Conservation (phyloP, 208 protist species). For the Crithidia sp. region DNA sequence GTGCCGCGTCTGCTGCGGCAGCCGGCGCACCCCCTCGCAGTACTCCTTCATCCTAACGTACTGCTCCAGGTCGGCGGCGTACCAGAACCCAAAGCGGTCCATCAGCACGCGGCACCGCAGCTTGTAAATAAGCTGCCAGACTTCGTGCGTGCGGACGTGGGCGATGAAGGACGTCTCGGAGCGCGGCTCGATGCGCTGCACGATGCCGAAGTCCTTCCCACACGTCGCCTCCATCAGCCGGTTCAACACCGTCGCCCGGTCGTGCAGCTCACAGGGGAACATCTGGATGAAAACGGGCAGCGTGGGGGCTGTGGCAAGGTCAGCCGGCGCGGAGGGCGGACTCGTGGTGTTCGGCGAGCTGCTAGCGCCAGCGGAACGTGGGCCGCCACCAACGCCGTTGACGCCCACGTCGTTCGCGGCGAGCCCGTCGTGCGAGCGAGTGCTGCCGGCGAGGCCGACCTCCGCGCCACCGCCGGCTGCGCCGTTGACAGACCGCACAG, state of each 20-base stretch:
- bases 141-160: slow-evolving; percentile 46
- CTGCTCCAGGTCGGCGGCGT: slow-evolving; percentile 58
- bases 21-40: slow-evolving; percentile 68
- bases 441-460: slow-evolving; percentile 10
- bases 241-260: slow-evolving; percentile 66
- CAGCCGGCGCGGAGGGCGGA: not conserved
- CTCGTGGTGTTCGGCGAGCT: slow-evolving; percentile 3
- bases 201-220: slow-evolving; percentile 36
- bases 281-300: slow-evolving; percentile 80
- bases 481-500: slow-evolving; percentile 13
- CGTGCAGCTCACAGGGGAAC: slow-evolving; percentile 80
- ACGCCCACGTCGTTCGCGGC: slow-evolving; percentile 9
- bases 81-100: slow-evolving; percentile 85
- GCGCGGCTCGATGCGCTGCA: slow-evolving; percentile 63
- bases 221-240: slow-evolving; percentile 62
- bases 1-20: slow-evolving; percentile 78
- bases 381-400: not conserved
- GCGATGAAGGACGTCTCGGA: slow-evolving; percentile 81
- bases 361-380: slow-evolving; percentile 20
- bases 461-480: not conserved
- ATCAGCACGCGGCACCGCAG: slow-evolving; percentile 81
- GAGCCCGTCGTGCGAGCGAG: slow-evolving; percentile 20
- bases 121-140: slow-evolving; percentile 64
- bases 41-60: slow-evolving; percentile 78
- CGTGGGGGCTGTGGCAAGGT: slow-evolving; percentile 16